phyloP scores from a whole-genome alignment of 2,329 filamentous ascomycete species.

The Trichoderma sp. region DNA sequence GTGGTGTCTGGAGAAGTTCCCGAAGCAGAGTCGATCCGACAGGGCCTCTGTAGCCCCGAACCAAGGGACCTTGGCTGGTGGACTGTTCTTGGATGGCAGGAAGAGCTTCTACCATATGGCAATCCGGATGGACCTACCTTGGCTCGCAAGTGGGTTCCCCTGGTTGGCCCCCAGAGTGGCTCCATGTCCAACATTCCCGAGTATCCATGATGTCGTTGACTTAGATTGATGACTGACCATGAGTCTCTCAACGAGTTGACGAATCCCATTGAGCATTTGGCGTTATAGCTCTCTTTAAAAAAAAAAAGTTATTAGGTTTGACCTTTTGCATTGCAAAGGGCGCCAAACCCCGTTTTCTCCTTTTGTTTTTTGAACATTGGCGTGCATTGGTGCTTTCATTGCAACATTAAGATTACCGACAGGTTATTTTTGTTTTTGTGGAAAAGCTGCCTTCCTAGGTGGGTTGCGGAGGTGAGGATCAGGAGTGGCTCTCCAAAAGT shows the following conservation, averaged over 20 bases:
- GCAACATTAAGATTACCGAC: conserved; percentile 5
- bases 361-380: conserved; percentile 12
- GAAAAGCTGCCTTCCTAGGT: conserved; percentile 4
- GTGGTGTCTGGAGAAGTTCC: conserved; percentile 42
- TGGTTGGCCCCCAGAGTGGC: conserved; percentile 32
- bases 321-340: conserved; percentile 15
- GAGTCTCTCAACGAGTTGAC: conserved; percentile 28
- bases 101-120: conserved; percentile 43
- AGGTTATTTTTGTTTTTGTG: conserved; percentile 16
- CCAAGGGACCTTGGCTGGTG: conserved; percentile 46
- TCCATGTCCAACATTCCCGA: conserved; percentile 34
- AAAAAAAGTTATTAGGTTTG: conserved; percentile 25
- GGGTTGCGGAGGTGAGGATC: not conserved
- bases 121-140: conserved; percentile 47
- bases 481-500: not conserved
- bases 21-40: conserved; percentile 40
- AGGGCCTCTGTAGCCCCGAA: conserved; percentile 42
- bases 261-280: conserved; percentile 28
- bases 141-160: conserved; percentile 49
- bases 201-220: conserved; percentile 36
- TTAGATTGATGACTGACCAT: conserved; percentile 29
- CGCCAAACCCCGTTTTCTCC: not conserved
- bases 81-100: conserved; percentile 54
- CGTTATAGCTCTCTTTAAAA: conserved; percentile 26
- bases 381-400: conserved; percentile 15